Base-by-base conservation (phyloP, 768 basidiomycete genomes). In the Mycena sanguinolenta region DNA sequence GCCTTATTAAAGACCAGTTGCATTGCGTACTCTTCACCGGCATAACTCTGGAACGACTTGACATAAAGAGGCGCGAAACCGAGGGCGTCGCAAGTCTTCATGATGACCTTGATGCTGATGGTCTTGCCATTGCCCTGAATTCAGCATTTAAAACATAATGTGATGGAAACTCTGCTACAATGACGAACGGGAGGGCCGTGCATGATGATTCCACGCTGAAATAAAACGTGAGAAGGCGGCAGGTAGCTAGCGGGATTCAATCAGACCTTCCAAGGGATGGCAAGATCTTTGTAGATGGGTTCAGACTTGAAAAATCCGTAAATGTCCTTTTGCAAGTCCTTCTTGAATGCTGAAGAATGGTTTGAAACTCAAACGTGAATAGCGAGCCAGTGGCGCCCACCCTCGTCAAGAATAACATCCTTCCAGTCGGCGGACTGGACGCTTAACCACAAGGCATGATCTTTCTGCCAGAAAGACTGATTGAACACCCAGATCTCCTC, bases 251-350 rank as follows among this genome's bases (percentile, higher is more conserved):
- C 49, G 55, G 25, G 13, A 23, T 55, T 42, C 6, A 14, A 13
- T 44, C 38, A 9, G 42, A 91, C 91, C 88, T 95, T 96, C 95
- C 95, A 96, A 1, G 95, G 91, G 65, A 95, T 93, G 1, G 85
- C 85, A 4, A 95, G 84, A 21, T 89, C 87, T 78, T 90, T 91
- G 82, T 95, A 96, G 2, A 92, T 81, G 61, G 84, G 75, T 74
- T 94, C 89, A 0, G 92, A 91, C n/a, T 86, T 83, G 78, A 95
- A 95, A 83, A 96, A 96, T 0, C 91, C 92, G 36, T 88, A 86
- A 12, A 95, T 83, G 55, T 96, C 95, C 74, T 93, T 91, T 80
- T 91, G 86, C 27, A 96, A 69, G 2, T 83, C 81, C 38, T 81
- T 81, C 82, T 96, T 96, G 82, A 91, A 92, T 8, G 84, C 83